phyloP scores from a whole-genome alignment of 1,284 basidiomycete species.

The Trametes pubescens region DNA sequence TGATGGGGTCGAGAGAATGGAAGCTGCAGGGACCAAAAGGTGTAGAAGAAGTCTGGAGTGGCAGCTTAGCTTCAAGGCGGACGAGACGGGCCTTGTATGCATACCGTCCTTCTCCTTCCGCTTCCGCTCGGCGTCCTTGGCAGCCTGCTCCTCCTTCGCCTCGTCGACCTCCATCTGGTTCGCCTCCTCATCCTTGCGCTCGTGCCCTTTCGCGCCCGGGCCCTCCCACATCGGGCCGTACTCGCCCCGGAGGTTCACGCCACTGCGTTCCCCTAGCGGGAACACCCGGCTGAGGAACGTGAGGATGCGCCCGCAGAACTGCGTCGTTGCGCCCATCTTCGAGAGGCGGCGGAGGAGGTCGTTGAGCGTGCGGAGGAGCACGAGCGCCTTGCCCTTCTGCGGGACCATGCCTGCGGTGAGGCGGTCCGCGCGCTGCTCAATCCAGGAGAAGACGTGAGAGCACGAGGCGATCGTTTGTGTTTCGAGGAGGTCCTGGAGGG shows the following conservation, averaged over 20 bases:
- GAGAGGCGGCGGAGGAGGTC: slow-evolving; percentile 86
- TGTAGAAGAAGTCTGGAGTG: slow-evolving; percentile 78
- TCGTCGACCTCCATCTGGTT: slow-evolving; percentile 51
- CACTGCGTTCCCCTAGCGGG: slow-evolving; percentile 87
- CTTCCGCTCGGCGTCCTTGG: slow-evolving; percentile 38
- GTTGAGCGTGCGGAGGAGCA: slow-evolving; percentile 85
- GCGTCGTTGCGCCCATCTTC: slow-evolving; percentile 82
- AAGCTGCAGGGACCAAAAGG: slow-evolving; percentile 86
- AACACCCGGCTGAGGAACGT: slow-evolving; percentile 88
- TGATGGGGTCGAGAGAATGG: slow-evolving; percentile 76
- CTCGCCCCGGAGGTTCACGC: slow-evolving; percentile 90
- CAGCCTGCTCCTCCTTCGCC: slow-evolving; percentile 46
- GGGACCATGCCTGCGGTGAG: slow-evolving; percentile 82
- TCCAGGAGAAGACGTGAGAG: slow-evolving; percentile 85
- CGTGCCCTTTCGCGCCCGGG: slow-evolving; percentile 51
- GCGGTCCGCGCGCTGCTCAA: slow-evolving; percentile 71
- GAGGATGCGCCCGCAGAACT: slow-evolving; percentile 89
- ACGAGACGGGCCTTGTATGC: slow-evolving; percentile 30
- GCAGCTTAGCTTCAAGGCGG: slow-evolving; percentile 14
- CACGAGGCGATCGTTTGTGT: slow-evolving; percentile 84
- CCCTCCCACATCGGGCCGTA: slow-evolving; percentile 84
- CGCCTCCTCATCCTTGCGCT: slow-evolving; percentile 38
- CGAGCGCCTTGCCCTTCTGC: slow-evolving; percentile 86
- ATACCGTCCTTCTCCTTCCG: slow-evolving; percentile 70
- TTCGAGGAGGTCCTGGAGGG: slow-evolving; percentile 82